Base-by-base conservation (phyloP, 2,329 filamentous ascomycete genomes). In the Teratosphaeria viscida region DNA sequence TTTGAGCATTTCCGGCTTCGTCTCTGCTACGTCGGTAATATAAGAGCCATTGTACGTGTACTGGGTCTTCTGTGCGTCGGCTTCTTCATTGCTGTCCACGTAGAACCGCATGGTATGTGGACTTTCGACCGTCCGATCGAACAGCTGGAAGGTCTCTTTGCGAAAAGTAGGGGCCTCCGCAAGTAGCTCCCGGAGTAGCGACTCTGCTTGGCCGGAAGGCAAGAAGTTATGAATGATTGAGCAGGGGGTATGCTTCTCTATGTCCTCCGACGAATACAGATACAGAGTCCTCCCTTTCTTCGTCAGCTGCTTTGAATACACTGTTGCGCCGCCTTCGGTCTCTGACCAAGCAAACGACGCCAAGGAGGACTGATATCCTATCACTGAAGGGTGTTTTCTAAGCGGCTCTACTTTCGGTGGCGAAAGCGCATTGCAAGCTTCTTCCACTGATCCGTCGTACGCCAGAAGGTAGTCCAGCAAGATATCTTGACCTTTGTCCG, bases 191-290 rank as follows among this genome's bases (percentile, higher is more conserved):
- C 74, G 72, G 0, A 97, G 78, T 12, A 99, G 78, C 0, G 81
- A 79, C 64, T 90, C 87, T 47, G 94, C 92, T 60, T 88, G 80
- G 1, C 85, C 78, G 0, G 79, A 34, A 0, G 90, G 85, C 0
- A 99, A 78, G 66, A 97, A 96, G 68, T 96, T 94, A 74, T 95
- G 91, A 59, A 96, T 85, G 64, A 97, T 88, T 11, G 89, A 92
- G 74, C 92, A 96, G 1, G 94, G 91, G 0, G 92, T 96, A 69
- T 95, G 83, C 27, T 83, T 80, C 55, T 89, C 87, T 54, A 97
- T 84, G 66, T 96, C 91, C 47, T 84, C 79, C 0, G 92, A 89
- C 52, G 89, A 85, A 73, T 88, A 97, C 0, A 97, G 78, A 70
- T 92, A 88, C 2, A 97, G 75, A 0, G 92, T 96, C 66, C 85